Evolutionary conservation across 2,329 filamentous ascomycete genomes (phyloP).

Genomic region (Penicillium aurantiogriseum): DNA sequence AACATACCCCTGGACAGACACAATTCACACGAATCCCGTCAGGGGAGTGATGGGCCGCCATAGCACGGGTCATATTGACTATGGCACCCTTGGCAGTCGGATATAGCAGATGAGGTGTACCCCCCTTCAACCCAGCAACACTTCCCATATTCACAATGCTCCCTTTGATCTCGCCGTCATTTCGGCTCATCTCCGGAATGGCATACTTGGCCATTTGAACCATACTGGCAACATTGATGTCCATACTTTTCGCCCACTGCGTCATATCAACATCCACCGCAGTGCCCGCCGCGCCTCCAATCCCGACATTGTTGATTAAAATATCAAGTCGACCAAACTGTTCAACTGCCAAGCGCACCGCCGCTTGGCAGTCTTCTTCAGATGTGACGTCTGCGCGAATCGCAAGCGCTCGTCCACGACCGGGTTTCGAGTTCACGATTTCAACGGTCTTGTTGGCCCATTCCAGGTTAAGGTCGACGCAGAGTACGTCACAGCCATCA

Average conservation of each 20-base stretch:
- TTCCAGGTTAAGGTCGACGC: slow-evolving; percentile 53
- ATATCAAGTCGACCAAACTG: slow-evolving; percentile 60
- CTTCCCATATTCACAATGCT: slow-evolving; percentile 57
- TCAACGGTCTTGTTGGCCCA: slow-evolving; percentile 55
- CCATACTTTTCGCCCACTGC: slow-evolving; percentile 56
- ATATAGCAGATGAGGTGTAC: slow-evolving; percentile 55
- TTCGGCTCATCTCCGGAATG: slow-evolving; percentile 59
- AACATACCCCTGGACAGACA: slow-evolving; percentile 49
- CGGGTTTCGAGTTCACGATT: slow-evolving; percentile 47
- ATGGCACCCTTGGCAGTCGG: slow-evolving; percentile 56
- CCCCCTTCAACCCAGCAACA: slow-evolving; percentile 53
- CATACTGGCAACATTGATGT: slow-evolving; percentile 65
- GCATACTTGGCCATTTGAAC: slow-evolving; percentile 62
- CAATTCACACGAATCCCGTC: slow-evolving; percentile 56
- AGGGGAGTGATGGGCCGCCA: slow-evolving; percentile 54
- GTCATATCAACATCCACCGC: slow-evolving; percentile 61
- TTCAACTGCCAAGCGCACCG: slow-evolving; percentile 38
- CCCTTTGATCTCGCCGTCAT: slow-evolving; percentile 44
- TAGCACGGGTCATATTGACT: slow-evolving; percentile 57
- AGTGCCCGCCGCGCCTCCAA: slow-evolving; percentile 59
- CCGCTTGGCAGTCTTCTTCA: slow-evolving; percentile 51
- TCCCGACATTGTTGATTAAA: slow-evolving; percentile 64
- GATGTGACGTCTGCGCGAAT: slow-evolving; percentile 55
- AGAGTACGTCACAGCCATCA: slow-evolving; percentile 59
- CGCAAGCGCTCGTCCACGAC: slow-evolving; percentile 35